These are phyloP conservation scores for Aspergillus sp. DNA, from an alignment of 2,329 filamentous ascomycete genomes.

Conservation along the genomic window DNA sequence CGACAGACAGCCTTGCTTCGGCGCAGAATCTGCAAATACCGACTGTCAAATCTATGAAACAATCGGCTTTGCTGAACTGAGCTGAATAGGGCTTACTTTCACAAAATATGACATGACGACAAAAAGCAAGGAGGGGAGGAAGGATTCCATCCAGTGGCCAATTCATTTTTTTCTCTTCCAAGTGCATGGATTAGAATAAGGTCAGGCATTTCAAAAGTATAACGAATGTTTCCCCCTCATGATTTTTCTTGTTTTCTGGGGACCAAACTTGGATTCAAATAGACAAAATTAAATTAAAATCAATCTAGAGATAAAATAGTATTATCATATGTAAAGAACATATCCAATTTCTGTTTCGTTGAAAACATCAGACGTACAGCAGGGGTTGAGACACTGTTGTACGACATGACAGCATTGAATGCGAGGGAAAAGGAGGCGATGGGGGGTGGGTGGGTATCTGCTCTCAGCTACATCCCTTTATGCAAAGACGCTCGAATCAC, in stretches of 20 bases:
- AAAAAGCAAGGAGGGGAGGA: not conserved
- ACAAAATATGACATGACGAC: not conserved
- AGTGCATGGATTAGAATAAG: not conserved
- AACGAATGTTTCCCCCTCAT: not conserved
- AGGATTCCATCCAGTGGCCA: not conserved
- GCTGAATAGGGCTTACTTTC: not conserved
- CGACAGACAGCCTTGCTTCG: not conserved
- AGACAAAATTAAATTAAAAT: not conserved
- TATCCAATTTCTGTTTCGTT: not conserved
- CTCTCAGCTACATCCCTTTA: not conserved
- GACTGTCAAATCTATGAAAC: conserved; percentile 50
- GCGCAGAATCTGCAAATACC: conserved; percentile 44
- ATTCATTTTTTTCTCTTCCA: not conserved
- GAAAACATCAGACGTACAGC: not conserved
- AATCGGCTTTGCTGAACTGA: conserved; percentile 39
- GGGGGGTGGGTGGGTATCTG: not conserved
- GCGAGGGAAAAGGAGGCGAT: not conserved
- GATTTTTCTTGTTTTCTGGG: not conserved
- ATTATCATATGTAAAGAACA: not conserved
- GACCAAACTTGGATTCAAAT: not conserved
- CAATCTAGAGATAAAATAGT: not conserved
- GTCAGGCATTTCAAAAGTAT: not conserved
- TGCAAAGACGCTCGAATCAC: not conserved
- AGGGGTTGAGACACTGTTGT: not conserved
- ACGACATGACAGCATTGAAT: not conserved